Evolutionary conservation across 2,329 filamentous ascomycete genomes (phyloP), one percentile per base, ranked within the genome.

Genomic region (Nemania sp.): DNA sequence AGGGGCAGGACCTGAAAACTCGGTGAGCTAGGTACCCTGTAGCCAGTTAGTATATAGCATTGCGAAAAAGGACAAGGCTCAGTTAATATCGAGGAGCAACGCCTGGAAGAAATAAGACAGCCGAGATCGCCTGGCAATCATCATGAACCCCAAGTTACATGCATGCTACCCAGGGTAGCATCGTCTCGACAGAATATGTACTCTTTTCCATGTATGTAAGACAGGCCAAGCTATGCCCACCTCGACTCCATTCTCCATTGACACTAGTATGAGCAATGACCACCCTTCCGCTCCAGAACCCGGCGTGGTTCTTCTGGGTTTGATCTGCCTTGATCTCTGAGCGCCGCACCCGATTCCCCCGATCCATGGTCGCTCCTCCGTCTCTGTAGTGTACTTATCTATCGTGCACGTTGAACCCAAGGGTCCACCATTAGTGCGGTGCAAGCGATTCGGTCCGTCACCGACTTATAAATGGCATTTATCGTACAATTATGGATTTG

Each of bases 11-110:
- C 46, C 40, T 34, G 17, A 43, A 45, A 58, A 55, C 42, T 59
- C 60, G 60, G 60, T 62, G 56, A 56, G 52, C 34, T 52, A 37
- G n/a, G n/a, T n/a, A n/a, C n/a, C n/a, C n/a, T n/a, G n/a, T n/a
- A n/a, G 50, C 20, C 17, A 51, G 35, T 9, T 5, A 18, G 32
- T 42, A 9, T 21, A 7, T 5, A 18, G 32, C 35, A 9, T 21
- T 20, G 39, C 46, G 15, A 40, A 25, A 25, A 48, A 11, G 37
- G 17, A 34, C 34, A 48, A 18, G 15, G 11, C 15, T 13, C 35
- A 39, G 10, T 13, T 13, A 11, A 39, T 13, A 13, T 39, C 15
- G 11, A 12, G 35, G 11, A 13, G 35, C 15, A 39, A 18, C 13
- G n/a, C n/a, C n/a, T n/a, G n/a, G 21, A 35, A 21, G 18, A 37